Base-by-base conservation (phyloP, 192 early-diverging fungal genomes). In the Coemansia asiatica region DNA sequence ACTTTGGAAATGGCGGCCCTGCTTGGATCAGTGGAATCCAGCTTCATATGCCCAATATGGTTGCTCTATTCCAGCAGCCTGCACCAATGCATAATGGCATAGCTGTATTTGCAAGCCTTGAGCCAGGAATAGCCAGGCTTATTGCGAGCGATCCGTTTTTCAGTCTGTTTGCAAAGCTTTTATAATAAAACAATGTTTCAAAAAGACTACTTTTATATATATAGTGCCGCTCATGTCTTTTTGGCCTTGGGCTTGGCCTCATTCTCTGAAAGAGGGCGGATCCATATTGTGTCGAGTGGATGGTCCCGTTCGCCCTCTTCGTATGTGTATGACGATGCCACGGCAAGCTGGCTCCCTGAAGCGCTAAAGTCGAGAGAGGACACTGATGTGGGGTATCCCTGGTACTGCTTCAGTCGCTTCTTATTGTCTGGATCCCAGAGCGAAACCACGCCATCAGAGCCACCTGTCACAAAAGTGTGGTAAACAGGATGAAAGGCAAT, bases 401-500 rank as follows among this genome's bases (percentile, higher is more conserved):
- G 87, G 63, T 90, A 95, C 51, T 92, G 90, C 66, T 88, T 85
- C 56, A 95, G 64, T 5, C 95, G 87, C 80, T 97, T 97, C 69
- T 90, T 90, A 81, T 95, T 91, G 53, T 86, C 82, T 21, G 91
- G 90, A 73, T 97, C 94, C 97, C 97, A 99, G 29, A 96, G 82
- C 63, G 87, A 91, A 16, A 98, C 94, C 4, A 88, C 84, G 16
- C 94, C 91, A 74, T 99, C 97, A 1, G 92, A 89, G 23, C 97
- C 97, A 40, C 97, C 97, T 13, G 97, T 93, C 26, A 90, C 95
- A 88, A 99, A 97, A 18, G 94, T 97, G 68, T 93, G 92, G 68
- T 93, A 85, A 12, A 90, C 87, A 7, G 94, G 95, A 74, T 97
- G 93, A 70, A 92, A 96, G 5, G 95, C 91, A 36, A 98, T 57